Conservation (phyloP, 768 basidiomycete genomes). For the Infundibulicybe gibba region DNA sequence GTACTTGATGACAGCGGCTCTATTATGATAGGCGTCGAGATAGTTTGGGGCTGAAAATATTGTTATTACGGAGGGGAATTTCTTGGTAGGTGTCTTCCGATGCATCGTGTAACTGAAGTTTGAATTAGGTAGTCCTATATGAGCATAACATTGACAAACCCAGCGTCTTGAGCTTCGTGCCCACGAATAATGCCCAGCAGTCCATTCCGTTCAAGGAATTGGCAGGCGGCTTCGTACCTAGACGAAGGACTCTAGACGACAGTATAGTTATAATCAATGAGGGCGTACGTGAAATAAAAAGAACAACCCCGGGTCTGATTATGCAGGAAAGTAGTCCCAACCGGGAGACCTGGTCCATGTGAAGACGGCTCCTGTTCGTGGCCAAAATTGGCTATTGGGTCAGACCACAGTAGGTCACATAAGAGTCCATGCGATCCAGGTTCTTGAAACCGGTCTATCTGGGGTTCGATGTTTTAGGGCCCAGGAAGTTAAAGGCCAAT, state of each 20-base stretch:
- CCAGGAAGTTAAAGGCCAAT: conserved; percentile 3
- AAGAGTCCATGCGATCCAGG: conserved; percentile 89
- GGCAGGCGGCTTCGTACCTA: conserved; percentile 83
- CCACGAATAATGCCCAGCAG: conserved; percentile 93
- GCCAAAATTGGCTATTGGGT: conserved; percentile 88
- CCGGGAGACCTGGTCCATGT: conserved; percentile 49
- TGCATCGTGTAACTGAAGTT: conserved; percentile 81
- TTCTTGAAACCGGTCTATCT: conserved; percentile 93
- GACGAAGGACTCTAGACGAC: not conserved
- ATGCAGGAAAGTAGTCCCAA: conserved; percentile 64
- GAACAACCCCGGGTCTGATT: conserved; percentile 90
- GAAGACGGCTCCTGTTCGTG: conserved; percentile 60
- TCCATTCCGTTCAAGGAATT: conserved; percentile 90
- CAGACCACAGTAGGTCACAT: conserved; percentile 96
- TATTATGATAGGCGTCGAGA: conserved; percentile 94
- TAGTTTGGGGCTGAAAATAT: conserved; percentile 98
- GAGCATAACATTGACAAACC: conserved; percentile 42
- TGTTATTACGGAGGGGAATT: conserved; percentile 95
- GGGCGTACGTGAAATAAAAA: conserved; percentile 83
- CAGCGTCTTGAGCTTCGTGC: conserved; percentile 96
- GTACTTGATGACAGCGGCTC: conserved; percentile 95
- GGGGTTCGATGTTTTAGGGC: conserved; percentile 4
- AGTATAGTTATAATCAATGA: not conserved
- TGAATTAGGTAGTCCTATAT: not conserved
- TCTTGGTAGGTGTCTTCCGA: conserved; percentile 90